Base-by-base conservation (phyloP, 352 stramenopile species). In the Phytopythium aichiense region DNA sequence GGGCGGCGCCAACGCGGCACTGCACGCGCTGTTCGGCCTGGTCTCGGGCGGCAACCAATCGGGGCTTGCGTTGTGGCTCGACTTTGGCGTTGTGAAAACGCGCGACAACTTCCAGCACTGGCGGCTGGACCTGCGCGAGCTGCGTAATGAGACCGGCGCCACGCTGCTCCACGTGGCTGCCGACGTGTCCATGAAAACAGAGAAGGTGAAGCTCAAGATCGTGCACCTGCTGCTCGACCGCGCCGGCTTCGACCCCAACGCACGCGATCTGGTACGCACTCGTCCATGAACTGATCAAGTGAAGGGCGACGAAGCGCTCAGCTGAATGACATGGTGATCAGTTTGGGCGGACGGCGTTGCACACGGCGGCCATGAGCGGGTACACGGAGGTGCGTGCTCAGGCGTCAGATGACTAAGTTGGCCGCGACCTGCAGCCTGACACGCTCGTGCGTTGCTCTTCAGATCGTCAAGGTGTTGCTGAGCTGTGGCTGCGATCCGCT, bases 21-120 rank as follows among this genome's bases (percentile, higher is more conserved):
- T 93, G 6, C 81, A 91, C 62, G 73, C 79, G 35, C 71, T 95
- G 12, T 95, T 95, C 61, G 83, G 89, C 66, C 84, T 89, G 54
- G 79, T 73, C 11, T 89, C 73, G 45, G 54, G 61, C 31, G 82
- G 73, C 25, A 92, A 93, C 63, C 65, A 68, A 37, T 66, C 71
- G 8, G 79, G 77, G 40, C 59, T 95, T 6, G 72, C 66, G 43
- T 58, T 72, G 22, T 95, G 81, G 70, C 57, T 86, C 51, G 77
- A 90, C n/a, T 86, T 80, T 6, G 84, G 86, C 16, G 80, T 82
- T 22, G 84, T 95, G 53, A 76, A 79, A 23, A 91, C 86, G n/a
- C 81, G 86, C 37, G 84, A 91, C 62, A 80, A 80, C 9, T 71
- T 92, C 4, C 73, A 77, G 58, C 84, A 95, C 69, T 95, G 86